These are phyloP conservation scores for Aspergillus brunneoviolaceus DNA, from an alignment of 2,329 filamentous ascomycete genomes.

Conservation along the genomic window DNA sequence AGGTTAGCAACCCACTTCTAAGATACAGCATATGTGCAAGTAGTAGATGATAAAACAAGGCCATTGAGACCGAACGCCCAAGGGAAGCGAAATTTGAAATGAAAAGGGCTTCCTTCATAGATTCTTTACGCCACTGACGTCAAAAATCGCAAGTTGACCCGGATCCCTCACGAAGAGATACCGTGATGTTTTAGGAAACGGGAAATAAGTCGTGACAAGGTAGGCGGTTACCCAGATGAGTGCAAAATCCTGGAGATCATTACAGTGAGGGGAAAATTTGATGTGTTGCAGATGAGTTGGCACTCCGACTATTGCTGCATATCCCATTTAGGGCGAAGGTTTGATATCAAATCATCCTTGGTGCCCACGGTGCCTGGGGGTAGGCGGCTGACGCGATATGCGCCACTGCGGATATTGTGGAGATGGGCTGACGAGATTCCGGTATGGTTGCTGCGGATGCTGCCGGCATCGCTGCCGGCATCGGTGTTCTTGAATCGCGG, in stretches of 20 bases:
- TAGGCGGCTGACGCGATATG: slow-evolving; percentile 81
- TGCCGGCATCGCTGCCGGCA: slow-evolving; percentile 46
- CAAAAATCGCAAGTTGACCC: slow-evolving; percentile 15
- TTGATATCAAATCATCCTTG: slow-evolving; percentile 61
- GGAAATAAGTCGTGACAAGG: slow-evolving; percentile 23
- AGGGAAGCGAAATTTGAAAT: slow-evolving; percentile 15
- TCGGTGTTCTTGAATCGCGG: slow-evolving; percentile 47
- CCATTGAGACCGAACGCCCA: slow-evolving; percentile 12
- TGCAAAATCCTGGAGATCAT: slow-evolving; percentile 18
- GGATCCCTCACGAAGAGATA: slow-evolving; percentile 9
- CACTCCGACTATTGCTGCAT: slow-evolving; percentile 38
- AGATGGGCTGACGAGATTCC: slow-evolving; percentile 71
- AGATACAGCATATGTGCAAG: slow-evolving; percentile 8
- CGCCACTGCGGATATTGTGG: slow-evolving; percentile 73
- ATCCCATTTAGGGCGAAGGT: slow-evolving; percentile 59
- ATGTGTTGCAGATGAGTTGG: slow-evolving; percentile 6
- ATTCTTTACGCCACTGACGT: slow-evolving; percentile 23
- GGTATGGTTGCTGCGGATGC: slow-evolving; percentile 67
- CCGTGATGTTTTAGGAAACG: slow-evolving; percentile 11
- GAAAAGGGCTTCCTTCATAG: slow-evolving; percentile 16
- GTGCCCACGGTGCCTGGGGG: slow-evolving; percentile 81
- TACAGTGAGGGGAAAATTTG: slow-evolving; percentile 13
- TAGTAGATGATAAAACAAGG: slow-evolving; percentile 8
- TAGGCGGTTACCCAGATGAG: slow-evolving; percentile 11
- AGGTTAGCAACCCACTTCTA: neutral